phyloP scores from a whole-genome alignment of 768 basidiomycete species.

The Mycena kentingensis region DNA sequence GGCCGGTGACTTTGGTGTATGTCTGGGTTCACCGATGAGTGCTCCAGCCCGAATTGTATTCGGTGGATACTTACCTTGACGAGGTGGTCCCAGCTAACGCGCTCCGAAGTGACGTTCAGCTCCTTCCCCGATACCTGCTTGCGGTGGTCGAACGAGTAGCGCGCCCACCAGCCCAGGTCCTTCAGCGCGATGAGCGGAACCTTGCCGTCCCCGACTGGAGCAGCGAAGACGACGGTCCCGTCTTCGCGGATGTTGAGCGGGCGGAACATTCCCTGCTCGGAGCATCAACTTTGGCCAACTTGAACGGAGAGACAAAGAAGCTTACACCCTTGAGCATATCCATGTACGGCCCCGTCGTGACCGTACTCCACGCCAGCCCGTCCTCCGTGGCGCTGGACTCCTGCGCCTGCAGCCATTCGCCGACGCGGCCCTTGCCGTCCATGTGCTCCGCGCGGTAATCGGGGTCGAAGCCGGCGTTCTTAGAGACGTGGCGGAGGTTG shows the following conservation, averaged over 20 bases:
- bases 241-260: slow-evolving; percentile 27
- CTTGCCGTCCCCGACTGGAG: slow-evolving; percentile 25
- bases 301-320: background rate
- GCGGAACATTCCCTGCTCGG: slow-evolving; percentile 18
- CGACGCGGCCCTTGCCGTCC: slow-evolving; percentile 44
- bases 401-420: slow-evolving; percentile 40
- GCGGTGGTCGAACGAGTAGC: slow-evolving; percentile 31
- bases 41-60: no score
- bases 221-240: slow-evolving; percentile 29
- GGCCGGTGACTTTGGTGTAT: slow-evolving; percentile 41
- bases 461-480: slow-evolving; percentile 31
- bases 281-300: background rate
- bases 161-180: slow-evolving; percentile 29
- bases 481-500: slow-evolving; percentile 44
- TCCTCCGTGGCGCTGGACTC: slow-evolving; percentile 33
- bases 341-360: slow-evolving; percentile 44
- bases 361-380: slow-evolving; percentile 37
- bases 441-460: slow-evolving; percentile 41
- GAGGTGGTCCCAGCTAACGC: slow-evolving; percentile 25
- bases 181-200: slow-evolving; percentile 27
- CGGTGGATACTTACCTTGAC: no score
- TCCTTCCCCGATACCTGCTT: slow-evolving; percentile 25
- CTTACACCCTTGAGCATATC: slow-evolving; percentile 43
- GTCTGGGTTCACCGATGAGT: no score
- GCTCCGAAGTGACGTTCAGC: slow-evolving; percentile 28